A percentile compares a stretch with the other conserved stretches of the same genome.
Conservation (phyloP, 208 protist species). For the Leishmania tarentolae region DNA sequence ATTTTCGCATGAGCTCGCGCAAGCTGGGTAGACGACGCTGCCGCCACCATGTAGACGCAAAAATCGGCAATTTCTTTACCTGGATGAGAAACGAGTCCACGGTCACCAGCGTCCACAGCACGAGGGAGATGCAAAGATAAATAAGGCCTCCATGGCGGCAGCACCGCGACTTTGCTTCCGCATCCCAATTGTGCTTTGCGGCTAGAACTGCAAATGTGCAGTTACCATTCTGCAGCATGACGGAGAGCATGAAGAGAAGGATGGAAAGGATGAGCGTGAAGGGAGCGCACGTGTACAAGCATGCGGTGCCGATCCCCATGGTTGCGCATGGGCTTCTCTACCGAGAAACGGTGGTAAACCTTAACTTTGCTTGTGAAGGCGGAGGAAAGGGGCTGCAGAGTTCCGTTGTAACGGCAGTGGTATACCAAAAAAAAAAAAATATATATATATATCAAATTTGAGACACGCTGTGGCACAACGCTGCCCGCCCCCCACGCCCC, state of each 20-base stretch:
- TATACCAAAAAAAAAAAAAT: neutral
- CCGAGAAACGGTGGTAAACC: neutral
- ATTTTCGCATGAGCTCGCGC: slow-evolving; percentile 20
- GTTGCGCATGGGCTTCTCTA: neutral
- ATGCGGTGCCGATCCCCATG: slow-evolving; percentile 23
- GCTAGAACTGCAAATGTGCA: slow-evolving; percentile 64
- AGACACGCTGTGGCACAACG: no score
- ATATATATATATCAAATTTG: no score
- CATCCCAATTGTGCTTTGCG: slow-evolving; percentile 56
- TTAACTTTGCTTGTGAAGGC: neutral
- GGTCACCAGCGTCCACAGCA: slow-evolving; percentile 35
- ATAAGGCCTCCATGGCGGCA: slow-evolving; percentile 50
- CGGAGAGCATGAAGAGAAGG: slow-evolving; percentile 43
- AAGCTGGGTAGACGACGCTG: slow-evolving; percentile 21
- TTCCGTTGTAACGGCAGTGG: neutral
- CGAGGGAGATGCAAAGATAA: slow-evolving; percentile 43
- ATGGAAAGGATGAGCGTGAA: slow-evolving; percentile 43
- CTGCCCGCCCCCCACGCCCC: no score
- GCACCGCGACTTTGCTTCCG: slow-evolving; percentile 38
- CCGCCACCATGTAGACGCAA: slow-evolving; percentile 11
- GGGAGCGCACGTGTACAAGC: slow-evolving; percentile 41
- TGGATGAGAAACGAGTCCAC: slow-evolving; percentile 25
- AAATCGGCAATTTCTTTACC: slow-evolving; percentile 12
- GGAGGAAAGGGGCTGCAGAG: neutral
- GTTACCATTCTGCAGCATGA: slow-evolving; percentile 41